Base-by-base conservation (phyloP, 805 yeast species). In the Dipodascus geniculatus region DNA sequence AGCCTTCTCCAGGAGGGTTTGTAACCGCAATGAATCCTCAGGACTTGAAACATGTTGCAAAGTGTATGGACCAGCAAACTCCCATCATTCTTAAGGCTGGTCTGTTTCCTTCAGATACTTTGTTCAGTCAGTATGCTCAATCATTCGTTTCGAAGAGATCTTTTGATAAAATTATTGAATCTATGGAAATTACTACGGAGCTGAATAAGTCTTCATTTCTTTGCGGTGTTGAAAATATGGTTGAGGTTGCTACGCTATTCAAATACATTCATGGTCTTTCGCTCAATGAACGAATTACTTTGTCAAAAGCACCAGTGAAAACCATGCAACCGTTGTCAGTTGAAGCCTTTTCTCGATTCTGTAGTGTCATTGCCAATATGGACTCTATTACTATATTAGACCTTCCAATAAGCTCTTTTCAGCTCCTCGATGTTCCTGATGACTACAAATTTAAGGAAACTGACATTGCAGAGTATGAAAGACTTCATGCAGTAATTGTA, bases 41-140 rank as follows among this genome's bases (percentile, higher is more conserved):
- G 2, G 82, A 78, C 47, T 67, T 83, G 54, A 61, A 63, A 1
- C 69, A 69, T 50, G 71, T 88, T 11, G 66, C 64, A 42, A 61
- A 68, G 14, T 75, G 76, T 23, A 73, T 88, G 70, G 64, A 70
- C 0, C 68, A 75, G 0, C 81, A 82, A 0, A 74, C 82, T 3
- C 69, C 74, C 20, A 74, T 75, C 53, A 66, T 90, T 3, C 60
- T 68, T 1, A 74, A 75, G 44, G 96, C 96, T 0, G 74, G 79
- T 9, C 67, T 87, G n/a, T 84, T 90, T 85, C 96, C 97, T 0
- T 81, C 89, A 1, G 82, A 79, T 56, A 75, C 77, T 22, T 69
- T 86, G n/a, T 80, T 93, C 79, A 74, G 78, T 1, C 77, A 76
- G 50, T 81, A 83, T 60, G 77, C 84, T 60, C 75, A 84, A 8